Base-by-base conservation (phyloP, 2,329 filamentous ascomycete genomes). In the Monosporascus sp. region DNA sequence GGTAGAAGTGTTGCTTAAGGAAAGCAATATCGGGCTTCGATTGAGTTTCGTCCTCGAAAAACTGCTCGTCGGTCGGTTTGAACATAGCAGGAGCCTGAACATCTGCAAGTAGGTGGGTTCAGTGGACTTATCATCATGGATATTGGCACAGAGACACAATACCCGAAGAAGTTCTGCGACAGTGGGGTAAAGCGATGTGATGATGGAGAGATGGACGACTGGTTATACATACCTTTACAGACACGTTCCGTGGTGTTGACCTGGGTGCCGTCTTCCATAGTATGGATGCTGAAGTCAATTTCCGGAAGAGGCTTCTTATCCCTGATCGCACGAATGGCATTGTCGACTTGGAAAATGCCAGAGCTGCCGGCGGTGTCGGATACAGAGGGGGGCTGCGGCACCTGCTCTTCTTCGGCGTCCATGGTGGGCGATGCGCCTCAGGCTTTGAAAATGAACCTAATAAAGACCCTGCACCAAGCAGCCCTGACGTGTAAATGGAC, bases 221-320 rank as follows among this genome's bases (percentile, higher is more conserved):
- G 11, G 44, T 17, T 37, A 20, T 24, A 69, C 73, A 59, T 83
- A 97, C 94, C 94, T 91, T 97, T 99, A 81, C 93, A 96, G 57
- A 99, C 94, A 71, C 94, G 85, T 76, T 99, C 94, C 70, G 88
- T 76, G 58, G 94, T 99, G 84, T 84, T 97, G 70, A 99, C 94
- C 77, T 96, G 91, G 51, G 84, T 86, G 68, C 90, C 91, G 79
- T 99, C 94, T 73, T 99, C 94, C 93, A 97, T 97, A 58, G 89
- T 94, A 74, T 99, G 94, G 68, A 99, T 85, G 53, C 91, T 95
- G 72, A 99, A 99, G 78, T 99, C 94, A 68, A 99, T 97, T 80
- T 97, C 93, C 54, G 94, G 94, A 49, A 95, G 81, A 51, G 93
- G 92, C 78, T 89, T 93, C 87, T 97, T 97, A 66, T 97, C 85